Conservation (phyloP, 1,284 basidiomycete species). For the Sporisorium scitamineum region DNA sequence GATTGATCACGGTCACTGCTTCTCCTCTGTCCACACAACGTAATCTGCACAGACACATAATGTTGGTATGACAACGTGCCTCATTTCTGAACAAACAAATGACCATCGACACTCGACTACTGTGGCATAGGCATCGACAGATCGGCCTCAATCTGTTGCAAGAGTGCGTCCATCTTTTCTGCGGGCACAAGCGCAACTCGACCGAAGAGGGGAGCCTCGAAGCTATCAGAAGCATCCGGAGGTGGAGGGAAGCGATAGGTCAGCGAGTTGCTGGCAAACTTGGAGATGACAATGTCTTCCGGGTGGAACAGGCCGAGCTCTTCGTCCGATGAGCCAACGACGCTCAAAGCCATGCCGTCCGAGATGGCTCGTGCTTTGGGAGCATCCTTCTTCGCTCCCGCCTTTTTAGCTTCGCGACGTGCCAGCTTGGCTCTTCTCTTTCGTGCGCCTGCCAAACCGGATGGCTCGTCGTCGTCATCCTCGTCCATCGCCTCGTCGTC, state of each 20-base stretch:
- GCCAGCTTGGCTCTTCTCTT: slow-evolving; percentile 51
- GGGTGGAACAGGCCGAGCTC: slow-evolving; percentile 66
- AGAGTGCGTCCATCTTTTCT: slow-evolving; percentile 39
- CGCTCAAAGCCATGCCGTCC: slow-evolving; percentile 32
- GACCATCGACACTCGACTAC: not conserved
- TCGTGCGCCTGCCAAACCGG: slow-evolving; percentile 56
- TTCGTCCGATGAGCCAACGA: slow-evolving; percentile 29
- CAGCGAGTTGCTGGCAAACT: slow-evolving; percentile 53
- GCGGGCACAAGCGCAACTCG: slow-evolving; percentile 58
- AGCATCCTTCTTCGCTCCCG: slow-evolving; percentile 46
- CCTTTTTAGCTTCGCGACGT: slow-evolving; percentile 48
- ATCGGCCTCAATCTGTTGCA: slow-evolving; percentile 40
- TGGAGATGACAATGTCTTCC: slow-evolving; percentile 60
- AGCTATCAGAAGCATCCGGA: slow-evolving; percentile 60
- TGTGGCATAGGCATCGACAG: slow-evolving; percentile 33
- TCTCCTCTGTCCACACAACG: not conserved
- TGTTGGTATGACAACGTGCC: not conserved
- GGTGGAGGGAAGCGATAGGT: slow-evolving; percentile 66
- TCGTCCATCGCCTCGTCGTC: slow-evolving; percentile 63
- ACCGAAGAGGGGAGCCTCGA: slow-evolving; percentile 64
- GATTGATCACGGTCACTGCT: not conserved
- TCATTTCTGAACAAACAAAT: not conserved
- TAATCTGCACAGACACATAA: not conserved
- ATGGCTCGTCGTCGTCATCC: slow-evolving; percentile 57
- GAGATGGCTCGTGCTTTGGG: slow-evolving; percentile 36